phyloP scores from a whole-genome alignment of 2,329 filamentous ascomycete species.

The Chrysosporium keratinophilum region DNA sequence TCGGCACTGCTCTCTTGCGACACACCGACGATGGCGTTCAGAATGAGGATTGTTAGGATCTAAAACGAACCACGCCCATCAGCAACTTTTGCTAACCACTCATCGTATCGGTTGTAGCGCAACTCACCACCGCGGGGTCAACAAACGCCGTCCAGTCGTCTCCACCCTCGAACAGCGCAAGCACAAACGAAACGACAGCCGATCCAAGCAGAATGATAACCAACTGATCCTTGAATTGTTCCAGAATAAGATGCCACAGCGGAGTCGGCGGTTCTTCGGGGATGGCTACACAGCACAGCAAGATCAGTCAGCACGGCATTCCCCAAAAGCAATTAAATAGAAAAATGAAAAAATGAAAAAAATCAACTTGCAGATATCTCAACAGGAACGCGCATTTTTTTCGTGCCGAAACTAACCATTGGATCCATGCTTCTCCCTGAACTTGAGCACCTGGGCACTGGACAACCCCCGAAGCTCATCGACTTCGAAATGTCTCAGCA shows the following conservation, averaged over 20 bases:
- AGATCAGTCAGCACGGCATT: background rate
- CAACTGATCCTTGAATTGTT: conserved; percentile 98
- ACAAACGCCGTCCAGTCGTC: conserved; percentile 97
- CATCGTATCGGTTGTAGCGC: background rate
- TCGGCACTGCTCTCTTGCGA: conserved; percentile 98
- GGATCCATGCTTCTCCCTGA: conserved; percentile 42
- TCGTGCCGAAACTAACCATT: conserved; percentile 40
- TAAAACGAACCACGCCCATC: conserved; percentile 28
- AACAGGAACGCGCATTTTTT: conserved; percentile 2
- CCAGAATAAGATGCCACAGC: conserved; percentile 88
- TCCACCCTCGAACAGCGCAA: conserved; percentile 85
- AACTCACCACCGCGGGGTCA: conserved; percentile 80
- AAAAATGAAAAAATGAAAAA: background rate
- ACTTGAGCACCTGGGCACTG: conserved; percentile 38
- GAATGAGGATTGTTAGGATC: conserved; percentile 93
- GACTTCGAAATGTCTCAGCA: conserved; percentile 44
- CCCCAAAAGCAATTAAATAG: background rate
- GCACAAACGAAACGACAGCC: conserved; percentile 81
- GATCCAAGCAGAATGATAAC: conserved; percentile 91
- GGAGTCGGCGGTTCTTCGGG: conserved; percentile 91
- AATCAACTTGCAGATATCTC: background rate
- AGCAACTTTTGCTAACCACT: background rate
- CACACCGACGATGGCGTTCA: conserved; percentile 94
- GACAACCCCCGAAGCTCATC: conserved; percentile 43
- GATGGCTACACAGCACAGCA: conserved; percentile 42